Percentiles rank a stretch among this genome's conserved stretches.
Evolutionary conservation across 371 early-diverging fungal species (phyloP).

Genomic region (Massospora cicadina): DNA sequence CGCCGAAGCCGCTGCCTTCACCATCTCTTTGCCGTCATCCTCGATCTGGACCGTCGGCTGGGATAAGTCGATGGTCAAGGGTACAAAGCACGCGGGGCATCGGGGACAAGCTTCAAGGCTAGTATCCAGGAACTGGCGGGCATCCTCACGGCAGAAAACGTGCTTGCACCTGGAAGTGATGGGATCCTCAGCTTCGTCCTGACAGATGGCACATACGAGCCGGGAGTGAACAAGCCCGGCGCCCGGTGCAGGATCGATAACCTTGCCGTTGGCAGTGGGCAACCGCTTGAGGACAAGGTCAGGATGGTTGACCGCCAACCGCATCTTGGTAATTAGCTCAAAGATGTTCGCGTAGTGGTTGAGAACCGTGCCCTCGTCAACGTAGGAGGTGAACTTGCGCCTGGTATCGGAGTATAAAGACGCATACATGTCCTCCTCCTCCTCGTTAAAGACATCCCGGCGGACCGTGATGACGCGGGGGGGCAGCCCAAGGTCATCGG

Average conservation of each 20-base stretch:
- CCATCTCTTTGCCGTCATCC: slow-evolving; percentile 17
- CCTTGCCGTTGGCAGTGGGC: not conserved
- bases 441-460: slow-evolving; percentile 70
- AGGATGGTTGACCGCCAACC: slow-evolving; percentile 79
- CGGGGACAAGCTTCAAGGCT: slow-evolving; percentile 27
- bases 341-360: slow-evolving; percentile 92
- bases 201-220: slow-evolving; percentile 80
- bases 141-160: slow-evolving; percentile 63
- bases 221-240: slow-evolving; percentile 17
- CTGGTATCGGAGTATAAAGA: slow-evolving; percentile 62
- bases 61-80: slow-evolving; percentile 62
- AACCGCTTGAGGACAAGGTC: slow-evolving; percentile 45
- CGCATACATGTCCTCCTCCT: slow-evolving; percentile 85
- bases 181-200: slow-evolving; percentile 75
- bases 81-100: slow-evolving; percentile 75
- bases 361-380: slow-evolving; percentile 63
- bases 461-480: slow-evolving; percentile 65
- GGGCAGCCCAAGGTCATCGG: slow-evolving; percentile 84
- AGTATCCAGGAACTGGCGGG: slow-evolving; percentile 28
- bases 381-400: slow-evolving; percentile 72
- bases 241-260: not conserved
- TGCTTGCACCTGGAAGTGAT: slow-evolving; percentile 84
- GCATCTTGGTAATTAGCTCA: slow-evolving; percentile 55
- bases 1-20: slow-evolving; percentile 13
- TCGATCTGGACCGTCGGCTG: slow-evolving; percentile 25